Base-by-base conservation (phyloP, 768 basidiomycete species). In the Heimioporus sp. region DNA sequence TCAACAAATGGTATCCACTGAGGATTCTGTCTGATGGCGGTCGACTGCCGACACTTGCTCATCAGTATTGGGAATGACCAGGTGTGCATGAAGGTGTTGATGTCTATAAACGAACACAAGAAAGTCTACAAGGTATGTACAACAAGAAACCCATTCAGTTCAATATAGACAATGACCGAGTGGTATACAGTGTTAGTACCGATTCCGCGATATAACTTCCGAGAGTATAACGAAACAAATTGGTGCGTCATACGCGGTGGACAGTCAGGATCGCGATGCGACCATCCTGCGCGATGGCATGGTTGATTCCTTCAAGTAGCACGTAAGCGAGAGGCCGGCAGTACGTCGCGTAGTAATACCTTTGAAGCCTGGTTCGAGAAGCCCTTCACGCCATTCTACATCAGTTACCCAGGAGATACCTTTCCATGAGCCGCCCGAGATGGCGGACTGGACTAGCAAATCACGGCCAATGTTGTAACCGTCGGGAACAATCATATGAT, bases 381-480 rank as follows among this genome's bases (percentile, higher is more conserved):
- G 76, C 24, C 84, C 90, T 30, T 77, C 76, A 20, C 80, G 76
- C 85, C 86, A 92, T 60, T 88, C 85, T 2, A 93, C 79, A 3
- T 86, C 80, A 3, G 90, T 88, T 59, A 76, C 73, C 91, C 91
- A 94, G 74, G 79, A 82, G 51, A 79, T 75, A 5, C 82, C 79
- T 32, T 79, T 79, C 80, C 83, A 87, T 17, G 74, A 72, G 36
- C 80, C 77, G 19, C 85, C 86, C 3, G 75, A 68, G 15, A 79
- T 59, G 10, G 92, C 91, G 9, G 73, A 80, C 39, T 79, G 73
- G 16, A 94, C 89, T 46, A 94, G 71, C 73, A 79, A 83, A 71
- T 94, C 86, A 10, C 92, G 82, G 10, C 92, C 92, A 54, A 80
- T 68, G 62, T 94, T 92, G 64, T 92, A 94, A 1, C 92, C 92